These are phyloP conservation scores for Phytophthora crassamura DNA, from an alignment of 352 stramenopile species.

Conservation along the genomic window DNA sequence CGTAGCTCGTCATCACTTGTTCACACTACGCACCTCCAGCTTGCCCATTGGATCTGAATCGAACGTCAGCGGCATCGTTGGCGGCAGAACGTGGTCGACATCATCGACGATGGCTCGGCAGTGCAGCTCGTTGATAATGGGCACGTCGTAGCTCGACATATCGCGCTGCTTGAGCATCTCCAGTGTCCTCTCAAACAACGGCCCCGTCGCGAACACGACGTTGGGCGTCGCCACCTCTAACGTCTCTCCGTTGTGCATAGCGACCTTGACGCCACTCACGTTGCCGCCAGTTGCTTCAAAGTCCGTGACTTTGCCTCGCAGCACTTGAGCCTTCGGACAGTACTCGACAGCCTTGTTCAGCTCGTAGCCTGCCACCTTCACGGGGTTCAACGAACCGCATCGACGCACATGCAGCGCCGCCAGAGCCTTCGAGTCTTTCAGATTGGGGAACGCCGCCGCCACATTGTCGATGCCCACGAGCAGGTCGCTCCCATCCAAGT, in stretches of 20 bases:
- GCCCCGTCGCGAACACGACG: conserved; percentile 76
- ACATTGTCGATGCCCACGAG: conserved; percentile 73
- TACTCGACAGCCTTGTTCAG: conserved; percentile 70
- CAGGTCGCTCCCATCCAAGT: conserved; percentile 71
- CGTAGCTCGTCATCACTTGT: no score
- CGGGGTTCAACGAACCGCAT: conserved; percentile 73
- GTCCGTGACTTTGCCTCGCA: conserved; percentile 69
- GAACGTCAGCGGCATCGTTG: conserved; percentile 74
- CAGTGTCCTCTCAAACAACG: conserved; percentile 73
- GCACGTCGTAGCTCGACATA: conserved; percentile 60
- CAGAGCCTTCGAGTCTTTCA: conserved; percentile 63
- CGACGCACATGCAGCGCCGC: conserved; percentile 73
- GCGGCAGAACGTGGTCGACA: conserved; percentile 52
- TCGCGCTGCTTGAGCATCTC: conserved; percentile 59
- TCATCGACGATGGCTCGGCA: conserved; percentile 74
- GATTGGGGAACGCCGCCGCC: conserved; percentile 56
- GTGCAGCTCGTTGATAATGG: conserved; percentile 82
- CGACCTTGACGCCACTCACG: conserved; percentile 65
- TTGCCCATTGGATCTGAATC: conserved; percentile 74
- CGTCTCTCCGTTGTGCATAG: conserved; percentile 53
- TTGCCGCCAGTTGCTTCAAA: conserved; percentile 55
- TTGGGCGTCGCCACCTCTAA: conserved; percentile 67
- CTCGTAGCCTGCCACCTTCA: conserved; percentile 76
- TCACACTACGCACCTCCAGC: conserved; percentile 61
- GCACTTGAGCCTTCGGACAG: conserved; percentile 60